phyloP scores from a whole-genome alignment of 331 rosid species.

The Telfairia occidentalis region DNA sequence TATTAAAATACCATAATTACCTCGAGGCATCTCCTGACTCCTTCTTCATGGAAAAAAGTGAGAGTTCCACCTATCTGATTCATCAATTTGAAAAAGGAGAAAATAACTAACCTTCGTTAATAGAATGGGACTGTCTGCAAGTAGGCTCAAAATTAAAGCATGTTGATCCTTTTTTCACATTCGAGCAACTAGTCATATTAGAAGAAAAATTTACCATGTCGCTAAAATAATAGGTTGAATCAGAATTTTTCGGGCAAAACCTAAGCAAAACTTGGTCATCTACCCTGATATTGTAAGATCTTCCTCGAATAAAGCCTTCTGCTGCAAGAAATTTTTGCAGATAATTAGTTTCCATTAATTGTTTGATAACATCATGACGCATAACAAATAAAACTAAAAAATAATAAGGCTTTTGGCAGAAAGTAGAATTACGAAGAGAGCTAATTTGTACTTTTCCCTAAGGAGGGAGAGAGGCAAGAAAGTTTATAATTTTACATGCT shows the following conservation, averaged over 20 bases:
- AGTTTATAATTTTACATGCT: conserved; percentile 56
- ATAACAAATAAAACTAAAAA: background rate
- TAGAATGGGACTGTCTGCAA: background rate
- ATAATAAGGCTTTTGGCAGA: background rate
- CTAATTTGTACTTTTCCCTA: background rate
- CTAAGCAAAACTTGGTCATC: conserved; percentile 87
- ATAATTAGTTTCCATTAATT: conserved; percentile 28
- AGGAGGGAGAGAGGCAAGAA: conserved; percentile 5
- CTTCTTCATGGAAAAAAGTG: conserved; percentile 77
- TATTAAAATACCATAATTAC: conserved; percentile 30
- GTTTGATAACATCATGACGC: background rate
- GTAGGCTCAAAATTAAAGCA: background rate
- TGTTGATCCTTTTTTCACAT: background rate
- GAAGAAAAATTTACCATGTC: conserved; percentile 54
- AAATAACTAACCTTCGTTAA: background rate
- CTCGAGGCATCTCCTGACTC: conserved; percentile 95
- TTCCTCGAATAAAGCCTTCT: conserved; percentile 94
- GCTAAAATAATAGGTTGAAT: conserved; percentile 81
- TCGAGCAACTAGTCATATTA: background rate
- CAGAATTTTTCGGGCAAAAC: conserved; percentile 85
- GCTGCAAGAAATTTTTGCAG: conserved; percentile 66
- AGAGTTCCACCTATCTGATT: conserved; percentile 92
- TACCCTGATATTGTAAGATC: conserved; percentile 89
- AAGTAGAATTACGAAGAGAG: background rate
- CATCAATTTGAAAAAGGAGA: background rate